Conservation (phyloP, 164 flowering plant species). For the Tinospora cordifolia region DNA sequence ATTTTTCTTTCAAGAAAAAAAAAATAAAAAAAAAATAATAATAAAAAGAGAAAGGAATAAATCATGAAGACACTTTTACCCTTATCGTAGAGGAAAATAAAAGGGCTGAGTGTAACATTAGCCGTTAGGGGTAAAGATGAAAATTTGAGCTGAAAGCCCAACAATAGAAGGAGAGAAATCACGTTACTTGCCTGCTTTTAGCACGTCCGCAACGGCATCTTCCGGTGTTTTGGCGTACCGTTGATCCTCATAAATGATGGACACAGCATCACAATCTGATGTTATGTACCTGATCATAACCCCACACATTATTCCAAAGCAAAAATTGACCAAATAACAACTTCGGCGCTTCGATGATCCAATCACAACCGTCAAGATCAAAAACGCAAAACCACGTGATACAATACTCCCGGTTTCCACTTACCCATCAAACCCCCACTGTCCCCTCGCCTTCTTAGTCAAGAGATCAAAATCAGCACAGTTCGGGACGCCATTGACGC, state of each 20-base stretch:
- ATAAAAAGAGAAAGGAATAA: too few species aligned
- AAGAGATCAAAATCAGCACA: conserved; percentile 74
- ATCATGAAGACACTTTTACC: too few species aligned
- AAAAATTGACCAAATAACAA: too few species aligned
- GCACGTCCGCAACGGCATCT: conserved; percentile 78
- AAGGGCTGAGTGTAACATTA: too few species aligned
- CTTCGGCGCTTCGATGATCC: background rate
- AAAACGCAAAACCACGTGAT: background rate
- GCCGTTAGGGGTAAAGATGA: too few species aligned
- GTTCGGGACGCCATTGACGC: conserved; percentile 76
- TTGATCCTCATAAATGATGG: conserved; percentile 49
- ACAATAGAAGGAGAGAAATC: too few species aligned
- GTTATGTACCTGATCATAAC: conserved; percentile 60
- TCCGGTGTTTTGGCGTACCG: conserved; percentile 67
- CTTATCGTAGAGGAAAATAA: too few species aligned
- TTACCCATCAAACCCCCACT: conserved; percentile 78
- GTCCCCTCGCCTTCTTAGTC: conserved; percentile 47
- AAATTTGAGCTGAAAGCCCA: too few species aligned
- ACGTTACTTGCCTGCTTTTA: conserved; percentile 57
- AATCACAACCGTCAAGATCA: background rate
- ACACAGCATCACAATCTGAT: conserved; percentile 87
- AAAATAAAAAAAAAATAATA: background rate
- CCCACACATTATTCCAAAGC: background rate
- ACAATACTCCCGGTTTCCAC: background rate
- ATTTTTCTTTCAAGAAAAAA: background rate